Percentiles rank a stretch among this genome's conserved stretches.
phyloP scores from a whole-genome alignment of 805 yeast genomes.

The Lachancea sp. region DNA sequence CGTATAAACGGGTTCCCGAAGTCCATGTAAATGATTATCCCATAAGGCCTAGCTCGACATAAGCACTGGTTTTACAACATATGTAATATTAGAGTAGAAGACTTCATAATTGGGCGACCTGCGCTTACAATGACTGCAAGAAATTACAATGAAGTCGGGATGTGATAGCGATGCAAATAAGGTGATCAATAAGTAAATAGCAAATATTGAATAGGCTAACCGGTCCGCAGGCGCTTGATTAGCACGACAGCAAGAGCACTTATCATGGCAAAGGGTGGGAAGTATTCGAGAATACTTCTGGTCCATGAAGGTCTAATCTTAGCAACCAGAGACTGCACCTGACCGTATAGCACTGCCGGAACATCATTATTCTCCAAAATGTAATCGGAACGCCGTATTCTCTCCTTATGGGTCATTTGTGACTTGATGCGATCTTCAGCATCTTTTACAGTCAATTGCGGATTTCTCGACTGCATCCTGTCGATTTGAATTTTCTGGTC shows the following conservation, averaged over 20 bases:
- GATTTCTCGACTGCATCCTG: conserved; percentile 62
- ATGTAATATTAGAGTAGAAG: conserved; percentile 6
- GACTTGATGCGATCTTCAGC: conserved; percentile 65
- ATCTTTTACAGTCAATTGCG: conserved; percentile 56
- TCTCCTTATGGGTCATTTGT: conserved; percentile 63
- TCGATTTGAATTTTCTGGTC: conserved; percentile 49
- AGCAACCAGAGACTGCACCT: conserved; percentile 38
- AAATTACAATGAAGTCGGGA: too few species aligned
- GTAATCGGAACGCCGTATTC: conserved; percentile 54
- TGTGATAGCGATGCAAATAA: too few species aligned
- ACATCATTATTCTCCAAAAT: conserved; percentile 58
- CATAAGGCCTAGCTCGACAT: conserved; percentile 7
- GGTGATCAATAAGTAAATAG: too few species aligned
- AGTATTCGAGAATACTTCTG: conserved; percentile 30
- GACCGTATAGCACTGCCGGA: conserved; percentile 38
- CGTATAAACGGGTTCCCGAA: conserved; percentile 32
- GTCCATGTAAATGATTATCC: conserved; percentile 28
- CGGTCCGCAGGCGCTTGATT: conserved; percentile 18
- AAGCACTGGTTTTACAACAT: neutral
- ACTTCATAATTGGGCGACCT: too few species aligned
- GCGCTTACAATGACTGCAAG: too few species aligned
- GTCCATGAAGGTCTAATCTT: conserved; percentile 35
- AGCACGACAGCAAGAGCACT: conserved; percentile 28
- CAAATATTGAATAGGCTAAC: neutral
- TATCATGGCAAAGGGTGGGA: conserved; percentile 38